These are phyloP conservation scores for Coemansia asiatica DNA, from an alignment of 192 early-diverging fungal species.

Conservation along the genomic window DNA sequence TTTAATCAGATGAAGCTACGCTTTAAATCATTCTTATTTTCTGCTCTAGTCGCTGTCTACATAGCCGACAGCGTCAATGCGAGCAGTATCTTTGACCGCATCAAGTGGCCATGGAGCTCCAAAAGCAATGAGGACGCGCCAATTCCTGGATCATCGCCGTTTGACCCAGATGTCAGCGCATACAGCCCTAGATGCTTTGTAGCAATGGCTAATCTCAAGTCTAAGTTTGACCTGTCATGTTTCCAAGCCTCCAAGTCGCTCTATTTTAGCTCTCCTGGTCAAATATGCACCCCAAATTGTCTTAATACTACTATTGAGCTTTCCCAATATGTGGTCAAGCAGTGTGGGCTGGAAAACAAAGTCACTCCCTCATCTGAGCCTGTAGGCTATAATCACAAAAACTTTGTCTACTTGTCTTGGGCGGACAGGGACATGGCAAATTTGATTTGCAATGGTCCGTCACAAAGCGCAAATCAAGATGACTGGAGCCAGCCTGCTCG, in stretches of 20 bases:
- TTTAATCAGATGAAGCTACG: neutral
- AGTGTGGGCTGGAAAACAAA: conserved; percentile 24
- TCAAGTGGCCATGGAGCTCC: conserved; percentile 44
- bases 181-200: conserved; percentile 28
- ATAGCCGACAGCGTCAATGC: neutral
- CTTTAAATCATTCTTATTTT: neutral
- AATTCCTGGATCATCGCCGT: conserved; percentile 15
- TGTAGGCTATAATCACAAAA: conserved; percentile 45
- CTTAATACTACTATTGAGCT: conserved; percentile 33
- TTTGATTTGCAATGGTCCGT: conserved; percentile 38
- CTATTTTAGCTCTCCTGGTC: conserved; percentile 44
- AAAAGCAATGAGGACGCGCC: conserved; percentile 30
- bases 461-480: neutral
- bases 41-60: neutral
- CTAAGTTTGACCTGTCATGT: conserved; percentile 31
- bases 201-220: conserved; percentile 15
- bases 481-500: conserved; percentile 15
- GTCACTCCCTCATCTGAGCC: conserved; percentile 17
- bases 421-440: conserved; percentile 25
- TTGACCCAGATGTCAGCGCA: conserved; percentile 38
- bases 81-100: neutral
- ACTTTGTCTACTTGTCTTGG: conserved; percentile 49
- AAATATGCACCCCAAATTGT: conserved; percentile 36
- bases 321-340: conserved; percentile 34
- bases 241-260: conserved; percentile 30